phyloP scores from a whole-genome alignment of 768 basidiomycete species.

The Leccinum subgranulosum region DNA sequence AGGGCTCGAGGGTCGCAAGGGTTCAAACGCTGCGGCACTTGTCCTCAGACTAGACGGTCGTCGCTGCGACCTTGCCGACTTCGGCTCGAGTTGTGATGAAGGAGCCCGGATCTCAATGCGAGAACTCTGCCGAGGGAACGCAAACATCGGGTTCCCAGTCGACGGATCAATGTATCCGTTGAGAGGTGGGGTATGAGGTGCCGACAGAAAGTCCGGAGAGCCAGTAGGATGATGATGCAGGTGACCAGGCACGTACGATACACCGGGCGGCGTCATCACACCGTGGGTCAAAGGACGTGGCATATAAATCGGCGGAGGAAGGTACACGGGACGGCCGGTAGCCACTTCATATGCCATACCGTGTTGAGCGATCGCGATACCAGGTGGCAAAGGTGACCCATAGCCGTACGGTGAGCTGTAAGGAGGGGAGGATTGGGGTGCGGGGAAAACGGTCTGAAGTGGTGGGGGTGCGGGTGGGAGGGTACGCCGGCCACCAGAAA shows the following conservation, averaged over 20 bases:
- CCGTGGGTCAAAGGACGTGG: conserved; percentile 63
- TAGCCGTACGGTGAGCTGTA: conserved; percentile 70
- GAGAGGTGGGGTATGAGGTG: conserved; percentile 58
- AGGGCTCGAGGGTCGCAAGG: conserved; percentile 34
- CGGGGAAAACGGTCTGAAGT: conserved; percentile 42
- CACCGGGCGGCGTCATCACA: conserved; percentile 46
- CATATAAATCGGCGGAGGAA: conserved; percentile 64
- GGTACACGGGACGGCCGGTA: conserved; percentile 76
- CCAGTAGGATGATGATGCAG: conserved; percentile 58
- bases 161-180: conserved; percentile 64
- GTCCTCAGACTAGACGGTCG: conserved; percentile 46
- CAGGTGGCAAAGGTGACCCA: conserved; percentile 56
- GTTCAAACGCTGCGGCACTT: conserved; percentile 49
- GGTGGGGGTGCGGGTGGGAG: conserved; percentile 40
- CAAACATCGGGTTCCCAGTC: conserved; percentile 69
- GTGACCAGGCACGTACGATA: conserved; percentile 57
- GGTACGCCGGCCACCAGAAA: conserved; percentile 22
- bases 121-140: conserved; percentile 67
- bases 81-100: conserved; percentile 23
- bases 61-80: conserved; percentile 22
- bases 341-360: conserved; percentile 82
- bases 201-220: conserved; percentile 62
- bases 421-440: conserved; percentile 47
- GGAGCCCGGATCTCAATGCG: conserved; percentile 76
- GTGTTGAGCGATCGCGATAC: conserved; percentile 68